These are phyloP conservation scores for Coemansia sp. DNA, from an alignment of 192 early-diverging fungal genomes.

Conservation along the genomic window DNA sequence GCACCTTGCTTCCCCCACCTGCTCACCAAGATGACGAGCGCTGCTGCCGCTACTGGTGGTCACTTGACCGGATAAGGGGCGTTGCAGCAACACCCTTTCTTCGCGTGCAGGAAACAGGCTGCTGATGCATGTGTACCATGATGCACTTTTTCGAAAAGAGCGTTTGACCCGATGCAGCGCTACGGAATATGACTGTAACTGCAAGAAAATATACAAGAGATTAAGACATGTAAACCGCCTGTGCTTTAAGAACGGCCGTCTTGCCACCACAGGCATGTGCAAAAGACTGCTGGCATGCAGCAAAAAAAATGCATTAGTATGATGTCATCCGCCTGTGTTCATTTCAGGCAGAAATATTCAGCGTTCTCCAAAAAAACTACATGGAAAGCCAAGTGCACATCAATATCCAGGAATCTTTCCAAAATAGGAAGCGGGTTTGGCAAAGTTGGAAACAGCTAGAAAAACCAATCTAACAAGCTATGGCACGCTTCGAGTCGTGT, in stretches of 20 bases:
- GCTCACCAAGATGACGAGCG: background rate
- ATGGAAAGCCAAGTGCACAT: too few relatives aligned
- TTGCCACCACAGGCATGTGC: too few relatives aligned
- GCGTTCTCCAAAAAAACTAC: background rate
- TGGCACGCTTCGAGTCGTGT: background rate
- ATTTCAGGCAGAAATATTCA: background rate
- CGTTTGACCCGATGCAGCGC: too few relatives aligned
- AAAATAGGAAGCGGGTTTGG: background rate
- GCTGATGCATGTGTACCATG: background rate
- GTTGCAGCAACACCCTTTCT: background rate
- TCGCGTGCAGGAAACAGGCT: background rate
- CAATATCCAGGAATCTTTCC: background rate
- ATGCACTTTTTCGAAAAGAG: background rate
- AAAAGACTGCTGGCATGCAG: too few relatives aligned
- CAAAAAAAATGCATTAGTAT: too few relatives aligned
- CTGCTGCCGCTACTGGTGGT: slow-evolving; percentile 2
- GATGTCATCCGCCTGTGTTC: too few relatives aligned
- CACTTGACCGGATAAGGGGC: slow-evolving; percentile 31
- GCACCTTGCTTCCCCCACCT: background rate
- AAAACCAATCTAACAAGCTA: background rate
- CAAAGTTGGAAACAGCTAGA: background rate
- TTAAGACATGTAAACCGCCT: too few relatives aligned
- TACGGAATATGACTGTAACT: too few relatives aligned
- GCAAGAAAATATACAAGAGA: too few relatives aligned
- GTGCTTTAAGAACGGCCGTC: too few relatives aligned